phyloP scores from a whole-genome alignment of 2,329 filamentous ascomycete species.

The Dactylellina haptotyla region DNA sequence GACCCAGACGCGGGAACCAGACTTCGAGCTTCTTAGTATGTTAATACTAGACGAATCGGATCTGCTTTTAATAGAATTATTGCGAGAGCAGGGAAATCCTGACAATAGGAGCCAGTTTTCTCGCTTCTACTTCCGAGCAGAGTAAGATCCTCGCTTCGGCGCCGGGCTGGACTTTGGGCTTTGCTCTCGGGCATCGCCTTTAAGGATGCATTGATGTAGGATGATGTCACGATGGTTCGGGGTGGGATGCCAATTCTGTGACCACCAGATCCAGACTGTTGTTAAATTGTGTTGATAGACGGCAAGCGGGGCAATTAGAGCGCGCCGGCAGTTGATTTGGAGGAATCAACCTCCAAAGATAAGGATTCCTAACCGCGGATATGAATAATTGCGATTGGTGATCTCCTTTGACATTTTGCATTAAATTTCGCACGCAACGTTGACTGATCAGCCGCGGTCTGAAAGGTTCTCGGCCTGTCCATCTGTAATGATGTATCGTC shows the following conservation, averaged over 20 bases:
- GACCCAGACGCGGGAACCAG: too few species aligned
- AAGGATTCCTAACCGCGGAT: too few species aligned
- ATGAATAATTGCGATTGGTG: too few species aligned
- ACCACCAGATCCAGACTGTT: not conserved
- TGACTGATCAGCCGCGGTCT: too few species aligned
- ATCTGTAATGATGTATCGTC: too few species aligned
- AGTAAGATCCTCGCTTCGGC: slow-evolving; percentile 42
- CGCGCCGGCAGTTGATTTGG: not conserved
- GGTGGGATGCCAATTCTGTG: not conserved
- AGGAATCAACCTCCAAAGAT: too few species aligned
- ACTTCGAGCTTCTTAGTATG: not conserved
- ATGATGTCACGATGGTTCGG: slow-evolving; percentile 38
- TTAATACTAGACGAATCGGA: not conserved
- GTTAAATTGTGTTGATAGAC: not conserved
- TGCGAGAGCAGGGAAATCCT: not conserved
- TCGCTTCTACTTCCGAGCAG: slow-evolving; percentile 41
- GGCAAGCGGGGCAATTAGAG: too few species aligned
- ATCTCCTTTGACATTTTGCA: too few species aligned
- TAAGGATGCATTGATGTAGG: slow-evolving; percentile 4
- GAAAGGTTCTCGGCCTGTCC: too few species aligned
- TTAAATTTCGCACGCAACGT: too few species aligned
- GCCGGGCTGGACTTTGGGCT: not conserved
- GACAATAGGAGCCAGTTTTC: slow-evolving; percentile 11
- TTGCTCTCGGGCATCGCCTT: not conserved
- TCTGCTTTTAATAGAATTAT: not conserved